These are phyloP conservation scores for Ceratocystis colombiana DNA, from an alignment of 2,329 filamentous ascomycete species.

Conservation along the genomic window DNA sequence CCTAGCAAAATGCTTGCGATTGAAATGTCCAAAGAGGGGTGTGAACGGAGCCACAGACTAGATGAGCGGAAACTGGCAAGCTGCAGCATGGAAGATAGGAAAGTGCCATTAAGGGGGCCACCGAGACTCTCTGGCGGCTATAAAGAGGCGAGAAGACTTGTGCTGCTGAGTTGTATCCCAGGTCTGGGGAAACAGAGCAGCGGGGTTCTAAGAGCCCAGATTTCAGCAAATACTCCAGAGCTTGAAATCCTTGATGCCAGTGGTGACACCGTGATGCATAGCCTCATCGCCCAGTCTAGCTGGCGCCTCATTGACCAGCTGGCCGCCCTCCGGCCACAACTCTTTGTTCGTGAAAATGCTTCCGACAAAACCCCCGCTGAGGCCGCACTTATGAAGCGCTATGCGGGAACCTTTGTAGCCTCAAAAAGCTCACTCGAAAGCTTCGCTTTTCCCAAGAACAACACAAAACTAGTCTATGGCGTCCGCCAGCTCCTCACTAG, in stretches of 20 bases:
- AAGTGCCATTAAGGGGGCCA: conserved; percentile 43
- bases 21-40: not conserved
- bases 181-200: conserved; percentile 30
- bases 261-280: conserved; percentile 39
- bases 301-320: conserved; percentile 37
- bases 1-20: too few species aligned
- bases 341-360: conserved; percentile 63
- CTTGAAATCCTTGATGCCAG: not conserved
- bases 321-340: conserved; percentile 45
- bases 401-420: not conserved
- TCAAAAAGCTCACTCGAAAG: not conserved
- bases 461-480: not conserved
- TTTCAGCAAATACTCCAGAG: not conserved
- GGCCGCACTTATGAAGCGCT: conserved; percentile 44
- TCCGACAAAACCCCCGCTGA: conserved; percentile 66
- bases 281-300: conserved; percentile 37
- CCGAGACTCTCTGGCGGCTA: conserved; percentile 45
- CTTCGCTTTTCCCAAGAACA: not conserved
- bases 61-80: conserved; percentile 38
- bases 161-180: conserved; percentile 50
- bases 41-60: conserved; percentile 29
- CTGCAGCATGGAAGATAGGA: conserved; percentile 42
- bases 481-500: not conserved
- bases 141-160: conserved; percentile 57
- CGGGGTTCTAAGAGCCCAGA: conserved; percentile 3